Evolutionary conservation across 192 early-diverging fungal species (phyloP).

Genomic region (Coemansia sp.): DNA sequence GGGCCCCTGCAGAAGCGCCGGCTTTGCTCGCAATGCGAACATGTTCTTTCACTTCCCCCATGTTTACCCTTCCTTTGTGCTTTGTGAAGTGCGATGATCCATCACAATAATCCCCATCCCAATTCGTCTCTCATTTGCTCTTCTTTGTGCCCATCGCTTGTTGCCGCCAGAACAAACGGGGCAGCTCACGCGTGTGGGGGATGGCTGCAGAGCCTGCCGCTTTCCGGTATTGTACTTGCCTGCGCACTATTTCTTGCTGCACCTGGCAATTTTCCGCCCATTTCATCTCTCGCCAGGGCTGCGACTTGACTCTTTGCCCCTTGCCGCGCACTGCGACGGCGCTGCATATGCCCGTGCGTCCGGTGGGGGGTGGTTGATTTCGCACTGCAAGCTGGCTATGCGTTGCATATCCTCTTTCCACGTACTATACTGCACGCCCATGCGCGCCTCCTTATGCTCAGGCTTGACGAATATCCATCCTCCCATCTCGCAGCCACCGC

Average conservation of each 20-base stretch:
- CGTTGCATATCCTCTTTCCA: background rate
- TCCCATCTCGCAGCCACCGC: background rate
- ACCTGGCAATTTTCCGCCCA: background rate
- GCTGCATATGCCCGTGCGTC: background rate
- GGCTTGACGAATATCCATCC: background rate
- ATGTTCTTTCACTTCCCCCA: background rate
- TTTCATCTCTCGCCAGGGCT: constrained; percentile 1
- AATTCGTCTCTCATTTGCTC: background rate
- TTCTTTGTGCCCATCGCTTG: background rate
- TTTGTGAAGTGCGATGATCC: constrained; percentile 23
- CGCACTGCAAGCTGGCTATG: background rate
- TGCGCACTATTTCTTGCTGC: constrained; percentile 13
- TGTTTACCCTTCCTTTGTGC: constrained; percentile 28
- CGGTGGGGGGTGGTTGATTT: background rate
- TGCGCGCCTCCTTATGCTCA: constrained; percentile 14
- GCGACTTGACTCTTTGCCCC: constrained; percentile 12
- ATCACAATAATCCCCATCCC: constrained; percentile 1
- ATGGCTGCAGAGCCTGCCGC: background rate
- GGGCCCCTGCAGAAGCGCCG: background rate
- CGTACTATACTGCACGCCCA: constrained; percentile 30
- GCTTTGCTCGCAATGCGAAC: background rate
- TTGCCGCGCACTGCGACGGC: background rate
- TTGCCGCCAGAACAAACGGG: no score
- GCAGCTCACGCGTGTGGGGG: background rate
- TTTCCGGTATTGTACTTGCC: constrained; percentile 7